A percentile compares a stretch with the other conserved stretches of the same genome.
Evolutionary conservation across 768 basidiomycete species (phyloP).

Genomic region (Rhodosporidiobolus sp.): DNA sequence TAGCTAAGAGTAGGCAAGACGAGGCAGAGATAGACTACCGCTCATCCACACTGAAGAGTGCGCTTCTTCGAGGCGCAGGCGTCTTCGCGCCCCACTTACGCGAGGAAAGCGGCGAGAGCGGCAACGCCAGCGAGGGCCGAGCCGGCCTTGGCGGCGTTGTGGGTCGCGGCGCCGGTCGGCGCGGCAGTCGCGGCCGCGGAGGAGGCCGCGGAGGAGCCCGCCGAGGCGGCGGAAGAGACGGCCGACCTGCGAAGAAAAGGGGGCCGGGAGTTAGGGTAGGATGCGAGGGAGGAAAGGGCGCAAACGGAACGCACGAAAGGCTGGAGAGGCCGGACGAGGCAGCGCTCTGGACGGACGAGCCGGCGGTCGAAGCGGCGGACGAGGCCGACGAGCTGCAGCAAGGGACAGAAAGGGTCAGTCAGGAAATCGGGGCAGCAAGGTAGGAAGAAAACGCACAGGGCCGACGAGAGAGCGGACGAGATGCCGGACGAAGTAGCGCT

Average conservation of each 20-base stretch:
- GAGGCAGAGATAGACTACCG: too few relatives aligned
- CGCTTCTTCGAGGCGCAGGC: too few relatives aligned
- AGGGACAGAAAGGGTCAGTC: too few relatives aligned
- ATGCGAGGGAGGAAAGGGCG: neutral
- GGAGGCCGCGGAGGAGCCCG: neutral
- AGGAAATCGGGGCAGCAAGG: too few relatives aligned
- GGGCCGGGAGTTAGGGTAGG: neutral
- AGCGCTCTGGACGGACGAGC: neutral
- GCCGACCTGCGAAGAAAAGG: neutral
- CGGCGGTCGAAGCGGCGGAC: neutral
- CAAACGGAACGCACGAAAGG: neutral
- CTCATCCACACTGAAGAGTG: too few relatives aligned
- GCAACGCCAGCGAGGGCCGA: slow-evolving; percentile 1
- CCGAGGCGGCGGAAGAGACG: neutral
- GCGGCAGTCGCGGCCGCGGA: neutral
- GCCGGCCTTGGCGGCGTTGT: slow-evolving; percentile 1
- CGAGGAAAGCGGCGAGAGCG: slow-evolving; percentile 1
- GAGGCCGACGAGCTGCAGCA: neutral
- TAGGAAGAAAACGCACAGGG: neutral
- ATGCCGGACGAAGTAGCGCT: neutral
- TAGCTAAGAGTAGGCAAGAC: too few relatives aligned
- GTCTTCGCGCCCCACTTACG: too few relatives aligned
- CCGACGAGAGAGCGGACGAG: neutral
- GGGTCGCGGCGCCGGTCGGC: neutral
- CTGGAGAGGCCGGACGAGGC: neutral